These are phyloP conservation scores for Zopfochytrium polystomum DNA, from an alignment of 371 early-diverging fungal species.

Conservation along the genomic window DNA sequence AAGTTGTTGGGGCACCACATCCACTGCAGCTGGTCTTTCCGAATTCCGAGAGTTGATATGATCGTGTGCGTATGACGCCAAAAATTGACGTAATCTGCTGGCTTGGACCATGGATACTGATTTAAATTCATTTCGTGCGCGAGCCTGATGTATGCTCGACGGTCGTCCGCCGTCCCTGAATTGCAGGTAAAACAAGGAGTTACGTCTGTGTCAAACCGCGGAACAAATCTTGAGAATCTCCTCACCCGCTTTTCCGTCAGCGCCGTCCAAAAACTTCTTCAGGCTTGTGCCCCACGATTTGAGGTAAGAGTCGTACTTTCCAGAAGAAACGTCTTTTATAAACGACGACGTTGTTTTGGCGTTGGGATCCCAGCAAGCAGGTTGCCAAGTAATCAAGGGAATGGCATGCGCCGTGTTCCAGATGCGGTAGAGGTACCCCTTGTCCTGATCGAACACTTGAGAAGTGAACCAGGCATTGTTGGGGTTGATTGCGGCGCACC, in stretches of 20 bases:
- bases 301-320: background rate
- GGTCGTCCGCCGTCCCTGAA: conserved; percentile 14
- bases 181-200: no score
- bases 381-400: conserved; percentile 18
- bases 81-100: background rate
- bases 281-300: background rate
- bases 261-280: conserved; percentile 3
- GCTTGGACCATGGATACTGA: background rate
- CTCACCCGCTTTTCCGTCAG: background rate
- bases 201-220: no score
- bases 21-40: conserved; percentile 13
- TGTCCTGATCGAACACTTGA: background rate
- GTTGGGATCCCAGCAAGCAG: conserved; percentile 15
- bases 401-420: conserved; percentile 10
- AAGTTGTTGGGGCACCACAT: conserved; percentile 23
- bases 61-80: background rate
- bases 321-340: conserved; percentile 1
- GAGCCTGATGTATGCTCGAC: conserved; percentile 12
- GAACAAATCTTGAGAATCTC: no score
- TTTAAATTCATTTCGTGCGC: conserved; percentile 21
- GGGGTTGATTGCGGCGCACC: background rate
- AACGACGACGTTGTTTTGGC: background rate
- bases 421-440: background rate
- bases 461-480: background rate
- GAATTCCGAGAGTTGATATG: conserved; percentile 1